Base-by-base conservation (phyloP, 1,284 basidiomycete genomes). In the Sphagnurus paluster region DNA sequence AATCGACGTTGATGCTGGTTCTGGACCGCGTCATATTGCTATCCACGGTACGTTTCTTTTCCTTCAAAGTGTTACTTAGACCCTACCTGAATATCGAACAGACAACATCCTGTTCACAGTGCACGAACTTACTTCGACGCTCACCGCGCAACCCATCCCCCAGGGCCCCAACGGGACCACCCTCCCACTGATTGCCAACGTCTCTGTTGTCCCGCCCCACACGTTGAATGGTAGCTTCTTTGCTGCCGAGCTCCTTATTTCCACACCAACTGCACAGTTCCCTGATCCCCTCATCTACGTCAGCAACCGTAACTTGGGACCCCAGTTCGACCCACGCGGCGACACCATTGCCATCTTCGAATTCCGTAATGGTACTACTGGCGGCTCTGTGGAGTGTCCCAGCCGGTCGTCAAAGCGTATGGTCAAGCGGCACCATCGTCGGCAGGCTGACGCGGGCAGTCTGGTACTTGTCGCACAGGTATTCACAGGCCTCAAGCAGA, bases 321-420 rank as follows among this genome's bases (percentile, higher is more conserved):
- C 62, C 61, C 62, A 61, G 19, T 58, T 63, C 53, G 79, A 71
- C 57, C 62, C 65, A 46, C 55, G 56, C 9, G 81, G 81, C 13
- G 83, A 85, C 62, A 72, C 77, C 3, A 82, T 84, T 51, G 77
- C 79, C 10, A 75, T 85, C 44, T 81, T 79, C 56, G 65, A 76
- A 50, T 70, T 70, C 43, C 60, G 65, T 39, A 50, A 63, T 39
- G 40, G 40, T 38, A 38, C 44, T n/a, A n/a, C n/a, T n/a, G n/a
- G n/a, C n/a, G 26, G 17, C 46, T 2, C 25, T 7, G 16, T 32
- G 10, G 20, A 23, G 32, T 30, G 34, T 47, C 7, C 40, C 23
- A 20, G 30, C 23, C 5, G 39, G 20, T 9, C 32, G 19, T 30
- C 30, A 25, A 56, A 50, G n/a, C 48, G 48, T 11, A 53, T 55